phyloP scores from a whole-genome alignment of 441 rosid genomes.

The Pelargonium australe region DNA sequence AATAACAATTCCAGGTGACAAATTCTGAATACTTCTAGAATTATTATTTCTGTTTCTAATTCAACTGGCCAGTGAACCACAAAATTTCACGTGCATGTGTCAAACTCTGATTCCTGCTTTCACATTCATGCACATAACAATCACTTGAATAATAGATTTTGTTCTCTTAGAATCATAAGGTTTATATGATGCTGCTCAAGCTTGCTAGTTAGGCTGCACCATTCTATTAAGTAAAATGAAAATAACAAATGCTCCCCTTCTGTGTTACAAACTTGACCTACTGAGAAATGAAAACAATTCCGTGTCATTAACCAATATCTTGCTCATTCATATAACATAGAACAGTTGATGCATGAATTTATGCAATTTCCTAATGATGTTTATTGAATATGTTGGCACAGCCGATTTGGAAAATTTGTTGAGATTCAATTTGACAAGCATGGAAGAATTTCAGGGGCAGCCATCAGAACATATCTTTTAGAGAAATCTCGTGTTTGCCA shows the following conservation, averaged over 20 bases:
- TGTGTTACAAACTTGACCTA: too few species aligned
- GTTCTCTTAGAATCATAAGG: too few species aligned
- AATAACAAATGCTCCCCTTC: too few species aligned
- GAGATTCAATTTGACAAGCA: constrained; percentile 96
- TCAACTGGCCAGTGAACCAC: constrained; percentile 5
- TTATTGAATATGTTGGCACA: constrained; percentile 39
- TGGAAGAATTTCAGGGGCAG: constrained; percentile 96
- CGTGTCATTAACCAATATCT: too few species aligned
- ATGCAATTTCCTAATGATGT: too few species aligned
- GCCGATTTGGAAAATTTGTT: constrained; percentile 96
- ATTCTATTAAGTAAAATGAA: too few species aligned
- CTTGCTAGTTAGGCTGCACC: too few species aligned
- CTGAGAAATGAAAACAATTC: too few species aligned
- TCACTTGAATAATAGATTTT: too few species aligned
- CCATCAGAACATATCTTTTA: constrained; percentile 79
- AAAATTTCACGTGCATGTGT: constrained; percentile 3
- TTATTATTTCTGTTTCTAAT: not conserved
- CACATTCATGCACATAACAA: constrained; percentile 3
- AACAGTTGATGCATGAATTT: too few species aligned
- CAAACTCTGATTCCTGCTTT: constrained; percentile 9
- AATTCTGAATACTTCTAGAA: constrained; percentile 2
- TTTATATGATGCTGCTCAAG: too few species aligned
- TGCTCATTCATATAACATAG: not conserved
- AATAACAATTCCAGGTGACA: constrained; percentile 83
- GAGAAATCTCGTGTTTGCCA: constrained; percentile 99